A percentile compares a stretch with the other conserved stretches of the same genome.
Conservation (phyloP, 225 moss, liverwort and hornwort species). For the Asterella californica region DNA sequence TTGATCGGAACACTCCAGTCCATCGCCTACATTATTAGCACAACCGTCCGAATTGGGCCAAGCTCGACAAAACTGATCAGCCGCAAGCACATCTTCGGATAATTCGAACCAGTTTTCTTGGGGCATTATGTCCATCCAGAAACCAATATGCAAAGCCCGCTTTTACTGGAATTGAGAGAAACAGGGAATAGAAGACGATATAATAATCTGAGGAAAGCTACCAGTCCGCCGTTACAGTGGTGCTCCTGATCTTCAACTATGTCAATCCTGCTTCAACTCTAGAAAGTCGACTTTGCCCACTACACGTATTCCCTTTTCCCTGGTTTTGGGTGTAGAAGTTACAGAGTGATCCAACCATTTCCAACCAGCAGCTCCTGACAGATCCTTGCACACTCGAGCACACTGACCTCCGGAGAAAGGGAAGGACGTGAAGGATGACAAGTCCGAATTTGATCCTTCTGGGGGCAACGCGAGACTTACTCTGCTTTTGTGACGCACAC, state of each 20-base stretch:
- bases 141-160: neutral
- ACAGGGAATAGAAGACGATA: neutral
- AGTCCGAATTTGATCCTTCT: neutral
- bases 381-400: neutral
- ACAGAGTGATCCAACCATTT: neutral
- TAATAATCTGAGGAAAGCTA: neutral
- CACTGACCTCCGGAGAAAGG: neutral
- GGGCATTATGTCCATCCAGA: no score
- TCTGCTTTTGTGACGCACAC: slow-evolving; percentile 24
- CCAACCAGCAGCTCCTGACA: neutral
- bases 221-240: neutral
- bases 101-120: no score
- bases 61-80: neutral
- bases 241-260: neutral
- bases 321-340: neutral
- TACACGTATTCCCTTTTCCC: neutral
- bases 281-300: neutral
- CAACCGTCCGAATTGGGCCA: neutral
- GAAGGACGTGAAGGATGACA: neutral
- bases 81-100: no score
- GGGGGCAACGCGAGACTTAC: slow-evolving; percentile 14
- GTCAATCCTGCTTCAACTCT: neutral
- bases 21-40: neutral
- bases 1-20: neutral
- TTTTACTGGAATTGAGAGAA: neutral